Evolutionary conservation across 106 monocot genomes (phyloP).

Genomic region (Phalaenopsis equestris): DNA sequence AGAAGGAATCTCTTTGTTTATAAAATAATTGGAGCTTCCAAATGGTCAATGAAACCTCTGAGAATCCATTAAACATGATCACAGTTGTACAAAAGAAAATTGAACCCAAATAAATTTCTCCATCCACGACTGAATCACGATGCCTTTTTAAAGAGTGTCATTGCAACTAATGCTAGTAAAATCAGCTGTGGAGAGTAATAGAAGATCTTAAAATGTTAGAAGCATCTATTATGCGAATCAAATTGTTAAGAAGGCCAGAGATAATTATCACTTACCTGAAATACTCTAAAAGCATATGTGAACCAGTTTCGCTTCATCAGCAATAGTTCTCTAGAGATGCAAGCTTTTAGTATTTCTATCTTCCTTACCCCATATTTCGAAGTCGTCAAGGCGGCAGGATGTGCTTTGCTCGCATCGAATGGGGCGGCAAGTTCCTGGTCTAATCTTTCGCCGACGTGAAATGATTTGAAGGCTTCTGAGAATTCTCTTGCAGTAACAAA

Average conservation of each 20-base stretch:
- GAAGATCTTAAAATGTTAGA: background rate
- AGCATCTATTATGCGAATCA: too few species aligned
- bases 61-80: constrained; percentile 37
- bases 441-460: constrained; percentile 27
- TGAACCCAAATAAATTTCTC: constrained; percentile 35
- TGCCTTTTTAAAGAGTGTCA: constrained; percentile 50
- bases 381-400: constrained; percentile 42
- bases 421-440: constrained; percentile 23
- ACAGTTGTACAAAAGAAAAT: constrained; percentile 27
- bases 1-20: constrained; percentile 45
- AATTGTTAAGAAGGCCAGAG: background rate
- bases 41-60: constrained; percentile 33
- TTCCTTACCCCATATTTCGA: constrained; percentile 32
- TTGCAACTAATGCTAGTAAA: constrained; percentile 22
- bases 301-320: constrained; percentile 54
- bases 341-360: constrained; percentile 34
- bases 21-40: constrained; percentile 41
- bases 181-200: constrained; percentile 18
- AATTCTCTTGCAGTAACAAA: constrained; percentile 28
- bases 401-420: constrained; percentile 35
- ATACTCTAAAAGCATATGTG: constrained; percentile 26
- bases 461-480: constrained; percentile 26
- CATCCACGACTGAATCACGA: constrained; percentile 19
- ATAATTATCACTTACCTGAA: constrained; percentile 22
- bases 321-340: constrained; percentile 24